Conservation (phyloP, 2,329 filamentous ascomycete species). For the Alternaria postmessia region DNA sequence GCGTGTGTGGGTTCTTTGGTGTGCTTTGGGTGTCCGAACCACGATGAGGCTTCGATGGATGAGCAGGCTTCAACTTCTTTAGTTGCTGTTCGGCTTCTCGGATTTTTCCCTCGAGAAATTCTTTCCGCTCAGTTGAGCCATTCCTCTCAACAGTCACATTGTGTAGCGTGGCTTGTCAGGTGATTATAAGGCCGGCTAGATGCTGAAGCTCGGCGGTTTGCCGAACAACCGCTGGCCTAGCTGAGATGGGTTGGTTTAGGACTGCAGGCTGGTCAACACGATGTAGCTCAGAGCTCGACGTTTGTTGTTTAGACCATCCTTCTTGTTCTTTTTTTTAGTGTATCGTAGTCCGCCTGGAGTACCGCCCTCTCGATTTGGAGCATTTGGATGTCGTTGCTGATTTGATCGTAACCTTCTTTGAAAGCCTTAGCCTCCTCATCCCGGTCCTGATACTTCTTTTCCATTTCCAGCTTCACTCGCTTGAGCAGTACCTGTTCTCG, state of each 20-base stretch:
- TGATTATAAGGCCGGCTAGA: neutral
- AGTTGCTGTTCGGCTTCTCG: neutral
- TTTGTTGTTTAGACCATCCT: neutral
- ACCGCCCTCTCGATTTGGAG: neutral
- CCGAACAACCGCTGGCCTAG: neutral
- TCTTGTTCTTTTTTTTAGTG: neutral
- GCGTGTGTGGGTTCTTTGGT: neutral
- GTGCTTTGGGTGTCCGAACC: neutral
- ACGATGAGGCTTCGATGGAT: neutral
- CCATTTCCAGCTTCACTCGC: neutral
- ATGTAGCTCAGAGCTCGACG: too few relatives aligned
- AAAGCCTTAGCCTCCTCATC: neutral
- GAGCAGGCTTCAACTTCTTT: neutral
- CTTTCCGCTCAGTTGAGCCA: neutral
- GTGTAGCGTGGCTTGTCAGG: neutral
- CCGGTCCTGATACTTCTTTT: neutral
- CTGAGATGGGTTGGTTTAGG: too few relatives aligned
- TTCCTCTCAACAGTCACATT: neutral
- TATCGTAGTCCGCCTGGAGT: neutral
- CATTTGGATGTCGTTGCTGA: neutral
- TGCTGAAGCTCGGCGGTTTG: conserved; percentile 1
- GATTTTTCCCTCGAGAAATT: neutral
- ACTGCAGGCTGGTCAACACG: neutral
- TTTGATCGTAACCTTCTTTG: conserved; percentile 1
- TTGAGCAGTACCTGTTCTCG: neutral